Evolutionary conservation across 495 filamentous ascomycete species (phyloP).

Genomic region (Zalerion maritima): DNA sequence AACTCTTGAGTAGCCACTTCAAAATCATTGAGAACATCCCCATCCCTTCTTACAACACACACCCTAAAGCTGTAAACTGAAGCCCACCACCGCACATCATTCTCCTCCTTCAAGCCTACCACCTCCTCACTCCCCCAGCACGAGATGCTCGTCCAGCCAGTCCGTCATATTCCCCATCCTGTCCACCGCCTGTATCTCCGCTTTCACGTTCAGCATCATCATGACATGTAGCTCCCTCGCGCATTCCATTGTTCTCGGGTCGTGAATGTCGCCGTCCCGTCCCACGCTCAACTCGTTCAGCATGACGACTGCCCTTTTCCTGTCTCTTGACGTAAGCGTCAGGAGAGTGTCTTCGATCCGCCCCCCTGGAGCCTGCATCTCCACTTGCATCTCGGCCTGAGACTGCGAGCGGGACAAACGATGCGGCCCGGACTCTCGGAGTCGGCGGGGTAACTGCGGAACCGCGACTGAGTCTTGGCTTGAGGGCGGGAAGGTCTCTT

Average conservation of each 20-base stretch:
- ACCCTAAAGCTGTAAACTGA: too few species aligned
- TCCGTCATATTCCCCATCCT: constrained; percentile 39
- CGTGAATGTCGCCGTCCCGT: background rate
- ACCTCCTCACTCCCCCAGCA: background rate
- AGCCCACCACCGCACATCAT: too few species aligned
- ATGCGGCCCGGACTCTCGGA: too few species aligned
- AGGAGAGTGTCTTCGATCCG: constrained; percentile 26
- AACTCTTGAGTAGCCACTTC: too few species aligned
- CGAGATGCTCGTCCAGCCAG: constrained; percentile 46
- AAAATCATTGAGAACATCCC: too few species aligned
- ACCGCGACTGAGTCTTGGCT: too few species aligned
- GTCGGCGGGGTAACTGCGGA: too few species aligned
- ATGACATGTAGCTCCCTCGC: constrained; percentile 64
- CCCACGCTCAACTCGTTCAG: constrained; percentile 31
- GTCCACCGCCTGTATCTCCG: constrained; percentile 77
- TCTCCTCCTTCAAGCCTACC: too few species aligned
- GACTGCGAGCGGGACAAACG: constrained; percentile 8
- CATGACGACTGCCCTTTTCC: constrained; percentile 52
- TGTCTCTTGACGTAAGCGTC: constrained; percentile 45
- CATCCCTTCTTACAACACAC: too few species aligned
- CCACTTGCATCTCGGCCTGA: too few species aligned
- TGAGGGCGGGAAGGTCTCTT: too few species aligned
- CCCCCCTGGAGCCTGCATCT: constrained; percentile 1
- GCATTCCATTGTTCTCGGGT: constrained; percentile 25
- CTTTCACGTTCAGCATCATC: constrained; percentile 75